Conservation (phyloP, 75 land plant genomes). For the Pinus albicaulis region DNA sequence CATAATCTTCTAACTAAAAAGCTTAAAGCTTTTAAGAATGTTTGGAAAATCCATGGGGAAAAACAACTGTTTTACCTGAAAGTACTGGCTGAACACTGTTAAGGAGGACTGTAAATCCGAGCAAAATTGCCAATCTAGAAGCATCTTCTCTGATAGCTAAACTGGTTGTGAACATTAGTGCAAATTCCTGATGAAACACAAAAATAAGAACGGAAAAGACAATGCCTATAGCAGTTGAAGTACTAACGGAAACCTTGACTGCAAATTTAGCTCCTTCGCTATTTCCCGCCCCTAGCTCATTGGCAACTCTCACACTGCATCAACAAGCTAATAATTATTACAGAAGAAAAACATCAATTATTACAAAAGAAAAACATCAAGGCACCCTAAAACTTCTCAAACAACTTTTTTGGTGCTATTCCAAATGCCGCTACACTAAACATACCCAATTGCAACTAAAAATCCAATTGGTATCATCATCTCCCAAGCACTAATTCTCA, state of each 20-base stretch:
- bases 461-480: not conserved
- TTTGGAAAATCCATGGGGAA: too few species aligned
- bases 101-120: constrained; percentile 16
- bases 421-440: not conserved
- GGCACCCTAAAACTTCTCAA: not conserved
- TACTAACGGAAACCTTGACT: constrained; percentile 14
- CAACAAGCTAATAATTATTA: not conserved
- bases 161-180: constrained; percentile 18
- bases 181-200: constrained; percentile 7
- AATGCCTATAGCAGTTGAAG: constrained; percentile 18
- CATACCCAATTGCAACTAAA: constrained; percentile 7
- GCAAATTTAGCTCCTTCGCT: constrained; percentile 17
- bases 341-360: too few species aligned
- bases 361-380: not conserved
- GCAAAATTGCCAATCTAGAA: constrained; percentile 12
- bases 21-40: too few species aligned
- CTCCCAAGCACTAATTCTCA: constrained; percentile 7
- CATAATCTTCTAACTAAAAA: too few species aligned
- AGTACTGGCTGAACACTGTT: constrained; percentile 24
- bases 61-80: constrained; percentile 2
- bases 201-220: constrained; percentile 12
- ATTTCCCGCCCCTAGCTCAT: constrained; percentile 39
- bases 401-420: not conserved
- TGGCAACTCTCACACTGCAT: constrained; percentile 31
- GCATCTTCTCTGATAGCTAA: not conserved